Evolutionary conservation across 192 early-diverging fungal species (phyloP), one percentile per base, ranked within the genome.

Genomic region (Phlyctochytrium planicorne): DNA sequence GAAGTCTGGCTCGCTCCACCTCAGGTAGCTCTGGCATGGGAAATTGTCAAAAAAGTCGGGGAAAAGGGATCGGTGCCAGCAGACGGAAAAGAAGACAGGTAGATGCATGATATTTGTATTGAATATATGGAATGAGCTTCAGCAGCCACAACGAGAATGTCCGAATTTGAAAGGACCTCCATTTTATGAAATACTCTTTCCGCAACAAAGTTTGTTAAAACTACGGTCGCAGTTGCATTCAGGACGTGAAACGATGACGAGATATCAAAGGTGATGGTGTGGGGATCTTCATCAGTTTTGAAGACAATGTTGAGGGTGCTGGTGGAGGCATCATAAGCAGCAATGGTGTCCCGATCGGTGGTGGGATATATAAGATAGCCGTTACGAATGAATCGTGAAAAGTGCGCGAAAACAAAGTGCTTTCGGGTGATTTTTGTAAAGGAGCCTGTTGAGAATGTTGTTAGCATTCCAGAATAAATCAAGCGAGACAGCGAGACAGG

Each of bases 21-120:
- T 91, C 85, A 14, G 84, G 86, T 31, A 90, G 81, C 67, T 91
- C 90, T 1, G 90, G 88, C 90, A 91, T 90, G n/a, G 10, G 40
- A 47, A 47, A 47, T 47, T 47, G 40, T 47, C 40, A 47, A 47
- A n/a, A n/a, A n/a, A n/a, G n/a, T n/a, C n/a, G n/a, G n/a, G n/a
- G n/a, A n/a, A n/a, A n/a, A n/a, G n/a, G n/a, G n/a, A n/a, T n/a
- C n/a, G n/a, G n/a, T n/a, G n/a, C n/a, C n/a, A n/a, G n/a, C n/a
- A n/a, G n/a, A n/a, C n/a, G n/a, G n/a, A n/a, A n/a, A n/a, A n/a
- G n/a, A n/a, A n/a, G n/a, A n/a, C n/a, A n/a, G n/a, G n/a, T n/a
- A n/a, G n/a, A n/a, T n/a, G 40, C 40, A 47, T 20, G 6, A 14
- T 47, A 47, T 47, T 47, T 20, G 40, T 47, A 47, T 47, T 6